These are phyloP conservation scores for Fraxinus albicans DNA, from an alignment of 305 asterid species.

Conservation along the genomic window DNA sequence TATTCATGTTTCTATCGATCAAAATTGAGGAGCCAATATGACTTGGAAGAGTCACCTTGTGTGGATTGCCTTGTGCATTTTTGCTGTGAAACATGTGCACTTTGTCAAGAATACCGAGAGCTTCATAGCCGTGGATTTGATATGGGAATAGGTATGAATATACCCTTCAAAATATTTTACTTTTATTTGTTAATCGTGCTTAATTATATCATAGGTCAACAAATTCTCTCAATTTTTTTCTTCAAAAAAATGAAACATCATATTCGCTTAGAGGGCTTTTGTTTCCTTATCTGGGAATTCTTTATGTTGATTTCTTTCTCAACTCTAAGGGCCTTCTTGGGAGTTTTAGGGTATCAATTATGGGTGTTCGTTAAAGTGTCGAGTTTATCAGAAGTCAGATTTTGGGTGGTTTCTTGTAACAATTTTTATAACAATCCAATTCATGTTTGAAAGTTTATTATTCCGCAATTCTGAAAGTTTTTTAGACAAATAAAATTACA, in stretches of 20 bases:
- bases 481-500: too few species aligned
- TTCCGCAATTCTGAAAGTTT: neutral
- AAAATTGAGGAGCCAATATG: slow-evolving; percentile 29
- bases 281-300: neutral
- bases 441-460: neutral
- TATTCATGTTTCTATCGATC: slow-evolving; percentile 1
- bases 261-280: neutral
- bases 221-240: neutral
- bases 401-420: neutral
- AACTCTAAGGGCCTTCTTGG: too few species aligned
- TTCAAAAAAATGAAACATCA: neutral
- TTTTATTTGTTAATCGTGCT: neutral
- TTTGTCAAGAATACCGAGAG: slow-evolving; percentile 35
- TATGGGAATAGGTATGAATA: slow-evolving; percentile 26
- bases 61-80: slow-evolving; percentile 31
- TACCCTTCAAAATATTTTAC: neutral
- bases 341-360: too few species aligned
- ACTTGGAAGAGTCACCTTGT: slow-evolving; percentile 23
- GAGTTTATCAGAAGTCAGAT: too few species aligned
- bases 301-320: neutral
- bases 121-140: slow-evolving; percentile 32
- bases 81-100: slow-evolving; percentile 32
- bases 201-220: neutral
- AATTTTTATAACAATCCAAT: too few species aligned
- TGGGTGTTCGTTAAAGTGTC: neutral